Evolutionary conservation across 768 basidiomycete genomes (phyloP).

Genomic region (Mycena kentingensis): DNA sequence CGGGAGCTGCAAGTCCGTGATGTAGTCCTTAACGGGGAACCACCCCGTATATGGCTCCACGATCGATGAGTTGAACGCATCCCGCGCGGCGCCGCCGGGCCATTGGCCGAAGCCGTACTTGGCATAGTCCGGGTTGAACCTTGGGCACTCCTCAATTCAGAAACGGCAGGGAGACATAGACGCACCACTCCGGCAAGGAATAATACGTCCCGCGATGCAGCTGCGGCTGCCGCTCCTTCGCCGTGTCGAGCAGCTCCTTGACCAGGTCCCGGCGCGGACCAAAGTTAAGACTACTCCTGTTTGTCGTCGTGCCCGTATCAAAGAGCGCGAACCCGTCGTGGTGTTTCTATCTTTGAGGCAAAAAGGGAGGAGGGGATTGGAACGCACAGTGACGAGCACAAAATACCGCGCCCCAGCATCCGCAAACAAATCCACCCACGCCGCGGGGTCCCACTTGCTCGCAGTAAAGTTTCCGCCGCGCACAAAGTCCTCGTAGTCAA

Average conservation of each 20-base stretch:
- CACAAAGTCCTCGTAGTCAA: slow-evolving; percentile 62
- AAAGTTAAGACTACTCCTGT: slow-evolving; percentile 50
- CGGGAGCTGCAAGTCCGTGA: slow-evolving; percentile 51
- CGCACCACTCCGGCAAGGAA: too few species aligned
- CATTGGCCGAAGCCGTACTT: slow-evolving; percentile 50
- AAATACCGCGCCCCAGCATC: slow-evolving; percentile 64
- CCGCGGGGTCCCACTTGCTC: slow-evolving; percentile 52
- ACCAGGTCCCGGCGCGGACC: slow-evolving; percentile 55
- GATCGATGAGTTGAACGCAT: slow-evolving; percentile 47
- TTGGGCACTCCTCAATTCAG: too few species aligned
- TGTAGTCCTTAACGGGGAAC: slow-evolving; percentile 50
- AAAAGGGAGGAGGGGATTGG: neutral
- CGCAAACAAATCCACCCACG: slow-evolving; percentile 57
- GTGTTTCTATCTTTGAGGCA: slow-evolving; percentile 47
- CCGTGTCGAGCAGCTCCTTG: slow-evolving; percentile 50
- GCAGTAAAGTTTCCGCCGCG: slow-evolving; percentile 54
- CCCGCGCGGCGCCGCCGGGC: slow-evolving; percentile 57
- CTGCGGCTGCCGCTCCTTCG: slow-evolving; percentile 50
- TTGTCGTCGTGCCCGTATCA: slow-evolving; percentile 44
- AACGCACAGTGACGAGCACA: slow-evolving; percentile 52
- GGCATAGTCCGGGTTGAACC: slow-evolving; percentile 58
- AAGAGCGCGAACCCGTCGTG: slow-evolving; percentile 63
- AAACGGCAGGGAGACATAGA: too few species aligned
- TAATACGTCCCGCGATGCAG: slow-evolving; percentile 61
- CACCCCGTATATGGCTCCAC: slow-evolving; percentile 59